These are phyloP conservation scores for Lavandula angustifolia DNA, from an alignment of 257 asterid species.

Conservation along the genomic window DNA sequence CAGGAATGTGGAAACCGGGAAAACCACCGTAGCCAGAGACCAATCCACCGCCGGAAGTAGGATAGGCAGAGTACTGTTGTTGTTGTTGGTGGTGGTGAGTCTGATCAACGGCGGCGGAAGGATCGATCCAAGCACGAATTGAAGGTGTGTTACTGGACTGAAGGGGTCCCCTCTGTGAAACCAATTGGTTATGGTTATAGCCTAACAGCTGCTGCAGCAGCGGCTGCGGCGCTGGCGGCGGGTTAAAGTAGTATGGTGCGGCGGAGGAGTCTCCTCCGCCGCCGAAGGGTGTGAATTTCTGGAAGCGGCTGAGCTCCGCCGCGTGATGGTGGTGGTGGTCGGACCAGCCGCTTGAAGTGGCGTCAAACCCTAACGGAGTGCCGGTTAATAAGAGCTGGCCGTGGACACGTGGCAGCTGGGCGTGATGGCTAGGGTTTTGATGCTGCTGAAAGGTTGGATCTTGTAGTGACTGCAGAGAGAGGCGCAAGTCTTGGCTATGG, in stretches of 20 bases:
- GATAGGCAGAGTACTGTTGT: too few relatives aligned
- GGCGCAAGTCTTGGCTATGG: conserved; percentile 68
- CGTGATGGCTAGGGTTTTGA: conserved; percentile 39
- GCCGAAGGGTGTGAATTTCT: conserved; percentile 59
- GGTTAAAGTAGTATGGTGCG: conserved; percentile 49
- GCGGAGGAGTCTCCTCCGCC: conserved; percentile 47
- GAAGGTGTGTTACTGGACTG: conserved; percentile 99
- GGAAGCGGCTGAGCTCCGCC: conserved; percentile 54
- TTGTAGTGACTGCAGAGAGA: conserved; percentile 92
- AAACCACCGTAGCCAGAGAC: conserved; percentile 68
- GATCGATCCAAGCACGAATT: conserved; percentile 95
- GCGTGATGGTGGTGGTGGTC: conserved; percentile 56
- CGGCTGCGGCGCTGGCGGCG: conserved; percentile 58
- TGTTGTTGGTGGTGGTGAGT: conserved; percentile 42
- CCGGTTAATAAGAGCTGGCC: conserved; percentile 50
- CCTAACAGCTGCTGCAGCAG: conserved; percentile 64
- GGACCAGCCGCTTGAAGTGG: conserved; percentile 47
- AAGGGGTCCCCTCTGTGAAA: conserved; percentile 99
- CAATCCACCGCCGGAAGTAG: conserved; percentile 59
- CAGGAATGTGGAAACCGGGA: conserved; percentile 79
- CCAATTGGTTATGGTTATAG: conserved; percentile 51
- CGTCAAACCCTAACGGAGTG: conserved; percentile 62
- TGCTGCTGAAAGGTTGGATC: conserved; percentile 63
- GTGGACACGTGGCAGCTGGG: conserved; percentile 35
- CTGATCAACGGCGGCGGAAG: conserved; percentile 58